phyloP scores from a whole-genome alignment of 495 filamentous ascomycete genomes.

The Penicillium chermesinum region DNA sequence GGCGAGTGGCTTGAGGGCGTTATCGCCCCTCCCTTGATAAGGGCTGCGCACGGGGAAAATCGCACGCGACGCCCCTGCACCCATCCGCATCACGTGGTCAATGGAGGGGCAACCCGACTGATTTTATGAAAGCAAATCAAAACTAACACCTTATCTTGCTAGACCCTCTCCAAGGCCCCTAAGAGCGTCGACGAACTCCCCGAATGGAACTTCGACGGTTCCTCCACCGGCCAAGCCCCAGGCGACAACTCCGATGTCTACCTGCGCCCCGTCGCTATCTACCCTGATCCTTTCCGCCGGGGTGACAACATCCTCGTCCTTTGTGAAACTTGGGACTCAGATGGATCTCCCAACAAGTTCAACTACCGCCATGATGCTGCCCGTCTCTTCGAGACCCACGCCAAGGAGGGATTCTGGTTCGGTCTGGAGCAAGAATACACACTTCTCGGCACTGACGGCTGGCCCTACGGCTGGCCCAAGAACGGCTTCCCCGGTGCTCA shows the following conservation, averaged over 20 bases:
- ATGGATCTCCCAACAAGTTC: constrained; percentile 97
- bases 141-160: constrained; percentile 10
- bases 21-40: constrained; percentile 20
- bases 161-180: constrained; percentile 74
- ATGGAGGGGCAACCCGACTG: constrained; percentile 9
- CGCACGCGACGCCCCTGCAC: constrained; percentile 22
- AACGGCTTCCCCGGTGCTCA: constrained; percentile 95
- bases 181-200: constrained; percentile 74
- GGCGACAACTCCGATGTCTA: constrained; percentile 98
- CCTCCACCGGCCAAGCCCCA: constrained; percentile 88
- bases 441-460: constrained; percentile 77
- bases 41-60: constrained; percentile 26
- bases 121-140: too few species aligned
- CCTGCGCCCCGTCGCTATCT: constrained; percentile 85
- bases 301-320: constrained; percentile 88
- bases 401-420: constrained; percentile 86
- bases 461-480: constrained; percentile 91
- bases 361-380: constrained; percentile 90
- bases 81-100: constrained; percentile 37
- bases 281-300: constrained; percentile 86
- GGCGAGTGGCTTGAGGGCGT: background rate
- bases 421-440: constrained; percentile 98
- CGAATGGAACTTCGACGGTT: constrained; percentile 99
- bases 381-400: constrained; percentile 84
- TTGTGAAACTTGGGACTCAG: constrained; percentile 90